These are phyloP conservation scores for Thelonectria rubi DNA, from an alignment of 2,329 filamentous ascomycete species.

Conservation along the genomic window DNA sequence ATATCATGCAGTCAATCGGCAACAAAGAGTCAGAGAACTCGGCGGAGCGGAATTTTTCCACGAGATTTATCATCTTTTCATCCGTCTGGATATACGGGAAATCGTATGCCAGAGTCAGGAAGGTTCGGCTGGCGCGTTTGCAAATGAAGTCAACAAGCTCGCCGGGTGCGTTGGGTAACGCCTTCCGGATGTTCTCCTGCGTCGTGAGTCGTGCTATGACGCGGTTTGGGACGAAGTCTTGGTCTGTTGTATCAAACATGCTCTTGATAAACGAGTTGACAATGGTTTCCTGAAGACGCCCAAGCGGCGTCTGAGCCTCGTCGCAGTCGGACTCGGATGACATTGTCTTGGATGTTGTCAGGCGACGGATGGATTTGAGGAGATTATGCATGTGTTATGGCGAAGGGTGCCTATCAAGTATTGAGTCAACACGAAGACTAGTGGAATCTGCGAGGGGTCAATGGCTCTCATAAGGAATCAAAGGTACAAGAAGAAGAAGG, in stretches of 20 bases:
- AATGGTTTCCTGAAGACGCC: not conserved
- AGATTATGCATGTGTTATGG: not conserved
- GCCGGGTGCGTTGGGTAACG: not conserved
- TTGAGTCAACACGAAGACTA: not conserved
- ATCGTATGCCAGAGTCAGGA: not conserved
- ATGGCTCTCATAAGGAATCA: not conserved
- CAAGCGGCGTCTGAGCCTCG: not conserved
- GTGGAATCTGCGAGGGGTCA: too few species aligned
- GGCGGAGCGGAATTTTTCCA: not conserved
- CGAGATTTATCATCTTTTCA: not conserved
- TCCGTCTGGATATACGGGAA: not conserved
- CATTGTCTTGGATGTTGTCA: not conserved
- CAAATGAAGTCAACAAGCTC: not conserved
- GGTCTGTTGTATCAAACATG: not conserved
- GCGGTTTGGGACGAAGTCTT: not conserved
- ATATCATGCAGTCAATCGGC: slow-evolving; percentile 10
- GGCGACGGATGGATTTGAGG: not conserved
- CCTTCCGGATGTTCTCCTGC: not conserved
- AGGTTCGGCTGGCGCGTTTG: not conserved
- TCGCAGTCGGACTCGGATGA: not conserved
- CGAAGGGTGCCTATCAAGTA: not conserved
- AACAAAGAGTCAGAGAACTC: not conserved
- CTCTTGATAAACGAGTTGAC: not conserved
- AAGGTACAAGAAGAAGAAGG: not conserved
- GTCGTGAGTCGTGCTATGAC: not conserved